phyloP scores from a whole-genome alignment of 176 grass and related monocot species.

The Calamus simplicifolius region DNA sequence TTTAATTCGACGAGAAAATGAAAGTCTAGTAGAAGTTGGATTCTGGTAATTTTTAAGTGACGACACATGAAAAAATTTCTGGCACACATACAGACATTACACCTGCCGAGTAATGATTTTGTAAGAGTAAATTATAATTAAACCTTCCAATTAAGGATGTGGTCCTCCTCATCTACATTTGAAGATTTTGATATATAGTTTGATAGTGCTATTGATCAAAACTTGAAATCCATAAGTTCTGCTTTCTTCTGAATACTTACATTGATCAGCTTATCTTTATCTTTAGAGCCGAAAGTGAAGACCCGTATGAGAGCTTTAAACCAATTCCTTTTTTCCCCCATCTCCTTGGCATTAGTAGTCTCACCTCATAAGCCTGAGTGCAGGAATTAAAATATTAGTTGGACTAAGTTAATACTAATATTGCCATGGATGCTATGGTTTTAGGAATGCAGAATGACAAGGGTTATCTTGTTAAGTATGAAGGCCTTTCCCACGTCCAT shows the following conservation, averaged over 20 bases:
- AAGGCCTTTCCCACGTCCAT: conserved; percentile 74
- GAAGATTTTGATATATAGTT: too few relatives aligned
- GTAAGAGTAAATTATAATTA: too few relatives aligned
- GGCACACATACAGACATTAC: too few relatives aligned
- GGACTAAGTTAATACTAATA: not conserved
- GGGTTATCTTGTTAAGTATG: conserved; percentile 82
- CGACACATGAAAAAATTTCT: too few relatives aligned
- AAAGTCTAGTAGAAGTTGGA: too few relatives aligned
- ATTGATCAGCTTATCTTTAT: conserved; percentile 24
- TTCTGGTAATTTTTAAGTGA: too few relatives aligned
- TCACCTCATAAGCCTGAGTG: conserved; percentile 10
- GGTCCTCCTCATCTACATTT: too few relatives aligned
- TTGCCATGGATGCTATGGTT: conserved; percentile 7
- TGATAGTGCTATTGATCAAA: too few relatives aligned
- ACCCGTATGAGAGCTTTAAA: conserved; percentile 64
- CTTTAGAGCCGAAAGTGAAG: conserved; percentile 59
- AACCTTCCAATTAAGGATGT: too few relatives aligned
- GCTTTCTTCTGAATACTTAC: not conserved
- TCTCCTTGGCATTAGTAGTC: conserved; percentile 54
- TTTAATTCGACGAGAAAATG: too few relatives aligned
- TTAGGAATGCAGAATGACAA: conserved; percentile 39
- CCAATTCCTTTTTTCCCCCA: conserved; percentile 96
- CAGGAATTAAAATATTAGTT: conserved; percentile 1
- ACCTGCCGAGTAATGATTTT: too few relatives aligned
- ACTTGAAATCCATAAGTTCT: too few relatives aligned